phyloP scores from a whole-genome alignment of 208 protist species.

The Trypanosoma platydactyli region DNA sequence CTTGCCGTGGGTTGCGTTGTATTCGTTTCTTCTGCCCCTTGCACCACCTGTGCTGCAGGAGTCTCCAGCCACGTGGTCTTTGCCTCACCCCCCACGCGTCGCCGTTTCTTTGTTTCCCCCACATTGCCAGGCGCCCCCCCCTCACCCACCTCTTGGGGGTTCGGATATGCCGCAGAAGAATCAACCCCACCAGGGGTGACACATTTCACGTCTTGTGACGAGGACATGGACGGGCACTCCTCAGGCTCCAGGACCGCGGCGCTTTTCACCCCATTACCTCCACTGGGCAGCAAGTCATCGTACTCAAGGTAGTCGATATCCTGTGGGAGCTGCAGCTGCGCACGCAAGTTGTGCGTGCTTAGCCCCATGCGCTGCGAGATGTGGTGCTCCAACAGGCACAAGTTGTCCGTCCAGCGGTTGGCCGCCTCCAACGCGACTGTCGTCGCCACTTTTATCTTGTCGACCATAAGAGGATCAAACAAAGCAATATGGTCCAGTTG shows the following conservation, averaged over 20 bases:
- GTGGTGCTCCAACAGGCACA: constrained; percentile 60
- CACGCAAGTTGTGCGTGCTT: constrained; percentile 40
- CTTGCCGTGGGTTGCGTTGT: constrained; percentile 1
- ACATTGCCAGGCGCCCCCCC: too few species aligned
- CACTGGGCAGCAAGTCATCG: constrained; percentile 7
- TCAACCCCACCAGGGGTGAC: too few species aligned
- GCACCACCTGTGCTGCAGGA: not conserved
- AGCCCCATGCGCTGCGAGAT: constrained; percentile 37
- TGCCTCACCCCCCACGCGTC: not conserved
- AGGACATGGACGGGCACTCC: not conserved
- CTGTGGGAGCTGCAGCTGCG: constrained; percentile 41
- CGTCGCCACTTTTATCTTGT: constrained; percentile 31
- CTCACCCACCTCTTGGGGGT: too few species aligned
- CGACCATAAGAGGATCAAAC: constrained; percentile 36
- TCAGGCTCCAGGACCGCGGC: not conserved
- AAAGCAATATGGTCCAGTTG: constrained; percentile 26
- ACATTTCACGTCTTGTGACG: not conserved
- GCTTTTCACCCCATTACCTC: not conserved
- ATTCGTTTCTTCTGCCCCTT: constrained; percentile 6
- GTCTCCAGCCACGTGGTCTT: not conserved
- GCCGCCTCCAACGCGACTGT: constrained; percentile 44
- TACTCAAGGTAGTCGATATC: constrained; percentile 54
- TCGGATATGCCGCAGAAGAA: too few species aligned
- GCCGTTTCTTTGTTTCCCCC: too few species aligned
- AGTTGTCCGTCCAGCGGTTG: constrained; percentile 88